phyloP scores from a whole-genome alignment of 1,284 basidiomycete species.

The Pulveroboletus sp. region DNA sequence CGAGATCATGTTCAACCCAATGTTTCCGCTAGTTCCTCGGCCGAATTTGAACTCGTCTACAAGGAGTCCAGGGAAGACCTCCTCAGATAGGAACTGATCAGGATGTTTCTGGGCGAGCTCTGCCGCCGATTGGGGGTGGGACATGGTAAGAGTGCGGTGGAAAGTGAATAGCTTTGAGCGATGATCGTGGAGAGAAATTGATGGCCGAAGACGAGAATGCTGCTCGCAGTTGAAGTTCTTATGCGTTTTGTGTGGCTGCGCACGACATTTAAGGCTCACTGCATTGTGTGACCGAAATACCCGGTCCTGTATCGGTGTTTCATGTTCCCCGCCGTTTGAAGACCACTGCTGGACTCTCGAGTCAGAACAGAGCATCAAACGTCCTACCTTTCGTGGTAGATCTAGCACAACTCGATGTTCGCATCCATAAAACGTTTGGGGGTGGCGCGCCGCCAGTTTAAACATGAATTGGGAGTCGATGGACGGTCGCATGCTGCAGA shows the following conservation, averaged over 20 bases:
- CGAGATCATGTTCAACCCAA: constrained; percentile 15
- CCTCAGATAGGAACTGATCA: not conserved
- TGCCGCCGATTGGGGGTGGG: not conserved
- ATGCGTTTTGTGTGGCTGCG: too few species aligned
- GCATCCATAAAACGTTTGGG: not conserved
- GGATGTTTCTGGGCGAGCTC: constrained; percentile 5
- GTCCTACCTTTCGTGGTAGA: too few species aligned
- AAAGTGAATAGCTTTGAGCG: not conserved
- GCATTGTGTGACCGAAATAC: too few species aligned
- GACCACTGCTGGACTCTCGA: too few species aligned
- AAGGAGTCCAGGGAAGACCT: constrained; percentile 1
- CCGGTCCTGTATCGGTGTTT: not conserved
- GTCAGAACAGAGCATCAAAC: too few species aligned
- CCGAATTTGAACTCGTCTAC: constrained; percentile 18
- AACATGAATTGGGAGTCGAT: not conserved
- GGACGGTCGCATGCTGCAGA: not conserved
- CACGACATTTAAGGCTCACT: too few species aligned
- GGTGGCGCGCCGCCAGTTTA: not conserved
- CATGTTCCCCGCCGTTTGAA: not conserved
- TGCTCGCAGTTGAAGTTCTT: not conserved
- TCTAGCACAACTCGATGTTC: too few species aligned
- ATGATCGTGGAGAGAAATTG: not conserved
- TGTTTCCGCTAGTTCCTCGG: not conserved
- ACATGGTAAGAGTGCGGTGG: not conserved
- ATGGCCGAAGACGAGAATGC: not conserved